Conservation (phyloP, 1,284 basidiomycete genomes). For the Anthracocystis setariae region DNA sequence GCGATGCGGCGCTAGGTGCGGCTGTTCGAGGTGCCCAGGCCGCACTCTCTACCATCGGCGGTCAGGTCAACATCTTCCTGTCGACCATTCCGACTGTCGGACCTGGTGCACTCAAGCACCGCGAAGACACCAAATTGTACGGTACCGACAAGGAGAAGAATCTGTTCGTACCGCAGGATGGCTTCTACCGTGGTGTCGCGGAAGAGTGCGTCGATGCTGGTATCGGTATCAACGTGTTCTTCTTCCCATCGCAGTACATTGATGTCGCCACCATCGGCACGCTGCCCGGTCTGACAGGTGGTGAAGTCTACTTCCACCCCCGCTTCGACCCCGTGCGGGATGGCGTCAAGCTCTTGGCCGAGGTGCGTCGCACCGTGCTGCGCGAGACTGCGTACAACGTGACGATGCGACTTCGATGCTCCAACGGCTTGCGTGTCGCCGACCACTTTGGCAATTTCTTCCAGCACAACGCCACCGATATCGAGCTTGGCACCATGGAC, state of each 20-base stretch:
- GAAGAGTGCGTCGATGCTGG: constrained; percentile 90
- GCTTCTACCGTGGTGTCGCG: constrained; percentile 82
- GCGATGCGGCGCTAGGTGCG: constrained; percentile 80
- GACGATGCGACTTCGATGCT: constrained; percentile 83
- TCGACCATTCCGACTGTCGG: constrained; percentile 82
- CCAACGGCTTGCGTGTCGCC: constrained; percentile 80
- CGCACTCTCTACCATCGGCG: constrained; percentile 81
- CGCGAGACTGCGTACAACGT: constrained; percentile 85
- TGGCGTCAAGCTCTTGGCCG: constrained; percentile 75
- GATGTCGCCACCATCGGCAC: constrained; percentile 84
- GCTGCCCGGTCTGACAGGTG: constrained; percentile 83
- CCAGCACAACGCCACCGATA: constrained; percentile 78
- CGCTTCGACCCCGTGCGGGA: constrained; percentile 82
- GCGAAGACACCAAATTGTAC: constrained; percentile 78
- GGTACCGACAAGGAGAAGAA: constrained; percentile 88
- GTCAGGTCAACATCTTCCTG: constrained; percentile 85
- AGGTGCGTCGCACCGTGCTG: constrained; percentile 78
- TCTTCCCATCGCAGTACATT: constrained; percentile 83
- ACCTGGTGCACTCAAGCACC: constrained; percentile 75
- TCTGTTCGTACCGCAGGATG: constrained; percentile 80
- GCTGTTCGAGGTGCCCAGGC: constrained; percentile 74
- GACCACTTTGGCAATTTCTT: constrained; percentile 85
- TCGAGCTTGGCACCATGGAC: constrained; percentile 83
- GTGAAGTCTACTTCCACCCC: constrained; percentile 91
- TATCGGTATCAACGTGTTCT: constrained; percentile 87